Evolutionary conservation across 768 basidiomycete genomes (phyloP), one percentile per base, ranked within the genome.

Genomic region (Kwoniella sp.): DNA sequence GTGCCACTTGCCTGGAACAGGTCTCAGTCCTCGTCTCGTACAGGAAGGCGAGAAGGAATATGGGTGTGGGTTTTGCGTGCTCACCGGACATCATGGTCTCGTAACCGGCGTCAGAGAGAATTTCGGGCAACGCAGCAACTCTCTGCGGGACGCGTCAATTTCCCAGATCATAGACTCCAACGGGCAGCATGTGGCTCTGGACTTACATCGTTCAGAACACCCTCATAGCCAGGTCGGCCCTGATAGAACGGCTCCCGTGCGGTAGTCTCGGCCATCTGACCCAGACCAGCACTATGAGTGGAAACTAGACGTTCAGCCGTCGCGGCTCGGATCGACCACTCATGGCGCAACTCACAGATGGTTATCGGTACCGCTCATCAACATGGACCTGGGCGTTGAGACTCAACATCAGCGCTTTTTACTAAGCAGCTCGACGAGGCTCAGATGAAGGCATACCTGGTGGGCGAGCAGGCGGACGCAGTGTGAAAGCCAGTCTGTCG

Each of bases 1-100:
- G 62, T 79, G 78, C 76, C 78, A 79, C 71, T 79, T 79, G n/a
- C 78, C 74, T 37, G 30, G 29, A 23, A 61, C 29, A 37, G 9
- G 25, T 51, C n/a, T n/a, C n/a, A n/a, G n/a, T n/a, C 17, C 17
- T 9, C 28, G 53, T 28, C 13, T 28, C 28, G 25, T 17, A 11
- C 45, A 9, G 15, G 17, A 7, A 29, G 28, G n/a, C 54, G 38
- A 17, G 23, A 17, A 38, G n/a, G 28, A 15, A 58, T 48, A 31
- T 23, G 22, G n/a, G 3, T 26, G 28, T 22, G n/a, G 23, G 22
- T 15, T 12, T 23, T 9, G 34, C 15, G 5, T 4, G 30, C 57
- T 53, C 12, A 67, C 62, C 66, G 0, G 73, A 66, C 66, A 72
- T 66, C 51, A 70, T 57, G 13, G 68, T 70, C 30, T 73, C 63